phyloP scores from a whole-genome alignment of 148 eudicot species.

The Polygonum maritimum region DNA sequence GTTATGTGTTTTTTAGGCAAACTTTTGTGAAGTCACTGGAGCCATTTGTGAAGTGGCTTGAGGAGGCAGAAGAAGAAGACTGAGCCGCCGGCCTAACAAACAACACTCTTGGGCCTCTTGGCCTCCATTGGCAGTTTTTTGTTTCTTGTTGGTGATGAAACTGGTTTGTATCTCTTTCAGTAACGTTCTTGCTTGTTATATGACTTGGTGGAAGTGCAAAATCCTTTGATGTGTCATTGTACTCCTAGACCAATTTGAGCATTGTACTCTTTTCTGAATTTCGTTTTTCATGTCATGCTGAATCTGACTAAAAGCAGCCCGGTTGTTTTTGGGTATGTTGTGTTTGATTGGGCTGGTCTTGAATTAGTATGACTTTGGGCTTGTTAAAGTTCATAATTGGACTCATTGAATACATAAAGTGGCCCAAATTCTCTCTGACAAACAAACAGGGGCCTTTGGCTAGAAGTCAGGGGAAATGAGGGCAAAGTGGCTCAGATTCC shows the following conservation, averaged over 20 bases:
- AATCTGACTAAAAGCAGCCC: no score
- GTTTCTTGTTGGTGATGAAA: background rate
- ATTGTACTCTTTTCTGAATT: background rate
- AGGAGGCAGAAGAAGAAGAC: constrained; percentile 77
- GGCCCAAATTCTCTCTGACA: no score
- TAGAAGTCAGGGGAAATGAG: no score
- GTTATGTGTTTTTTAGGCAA: constrained; percentile 31
- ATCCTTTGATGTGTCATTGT: background rate
- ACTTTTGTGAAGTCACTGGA: constrained; percentile 62
- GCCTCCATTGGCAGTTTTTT: background rate
- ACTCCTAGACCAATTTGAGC: background rate
- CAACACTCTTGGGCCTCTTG: no score
- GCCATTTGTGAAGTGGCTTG: constrained; percentile 72
- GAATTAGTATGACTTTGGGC: no score
- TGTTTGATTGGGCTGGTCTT: no score
- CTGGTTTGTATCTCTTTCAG: background rate
- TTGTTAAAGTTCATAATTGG: no score
- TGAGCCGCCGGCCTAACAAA: background rate
- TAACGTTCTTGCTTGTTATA: background rate
- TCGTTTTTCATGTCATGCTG: no score
- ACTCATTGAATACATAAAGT: no score
- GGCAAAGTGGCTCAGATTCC: no score
- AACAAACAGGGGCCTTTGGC: no score
- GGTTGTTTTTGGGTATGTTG: background rate
- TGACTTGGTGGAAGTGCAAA: background rate